A percentile compares a stretch with the other conserved stretches of the same genome.
Evolutionary conservation across 306 rosid species (phyloP).

Genomic region (Citrullus amarus): DNA sequence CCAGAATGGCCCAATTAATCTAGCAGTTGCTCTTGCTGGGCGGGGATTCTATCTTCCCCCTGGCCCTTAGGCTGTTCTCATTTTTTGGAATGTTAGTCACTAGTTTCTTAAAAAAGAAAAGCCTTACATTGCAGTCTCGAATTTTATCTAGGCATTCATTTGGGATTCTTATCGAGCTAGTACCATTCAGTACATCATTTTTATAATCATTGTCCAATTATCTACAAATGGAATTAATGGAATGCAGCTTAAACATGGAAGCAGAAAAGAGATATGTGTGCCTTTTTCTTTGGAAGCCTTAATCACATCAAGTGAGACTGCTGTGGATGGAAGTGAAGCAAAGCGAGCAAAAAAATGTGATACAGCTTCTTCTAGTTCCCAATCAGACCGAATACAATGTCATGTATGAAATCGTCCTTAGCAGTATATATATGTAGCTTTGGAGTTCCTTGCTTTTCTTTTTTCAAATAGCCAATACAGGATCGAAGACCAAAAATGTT

Average conservation of each 20-base stretch:
- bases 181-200: not conserved
- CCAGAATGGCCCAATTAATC: not conserved
- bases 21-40: too few relatives aligned
- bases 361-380: constrained; percentile 33
- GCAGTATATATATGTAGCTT: not conserved
- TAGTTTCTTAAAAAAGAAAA: too few relatives aligned
- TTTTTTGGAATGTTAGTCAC: too few relatives aligned
- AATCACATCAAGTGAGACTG: constrained; percentile 25
- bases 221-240: not conserved
- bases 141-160: not conserved
- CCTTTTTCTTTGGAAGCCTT: constrained; percentile 48
- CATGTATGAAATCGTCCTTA: constrained; percentile 37
- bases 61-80: too few relatives aligned
- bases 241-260: constrained; percentile 47
- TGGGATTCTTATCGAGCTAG: constrained; percentile 1
- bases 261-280: constrained; percentile 26
- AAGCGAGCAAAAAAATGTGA: constrained; percentile 35
- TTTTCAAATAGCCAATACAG: not conserved
- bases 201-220: not conserved
- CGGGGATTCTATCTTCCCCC: too few relatives aligned
- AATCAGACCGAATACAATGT: constrained; percentile 29
- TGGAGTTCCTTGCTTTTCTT: constrained; percentile 1
- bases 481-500: not conserved
- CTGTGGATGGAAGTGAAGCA: constrained; percentile 25
- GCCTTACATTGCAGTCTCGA: not conserved